Percentiles rank a stretch among this genome's conserved stretches.
Evolutionary conservation across 257 asterid genomes (phyloP).

Genomic region (Thymus mandschuricus): DNA sequence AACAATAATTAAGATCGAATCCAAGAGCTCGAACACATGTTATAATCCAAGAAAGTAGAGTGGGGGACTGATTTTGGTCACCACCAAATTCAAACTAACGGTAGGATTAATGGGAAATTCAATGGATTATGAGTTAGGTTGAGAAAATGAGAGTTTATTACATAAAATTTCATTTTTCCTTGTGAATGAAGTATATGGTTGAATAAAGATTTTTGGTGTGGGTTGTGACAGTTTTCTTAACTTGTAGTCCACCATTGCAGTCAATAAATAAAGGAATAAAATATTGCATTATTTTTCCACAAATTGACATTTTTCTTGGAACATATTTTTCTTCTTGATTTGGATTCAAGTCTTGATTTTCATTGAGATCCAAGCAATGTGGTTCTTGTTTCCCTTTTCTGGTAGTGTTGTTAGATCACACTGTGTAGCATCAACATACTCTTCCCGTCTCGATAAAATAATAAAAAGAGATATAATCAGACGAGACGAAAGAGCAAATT

Average conservation of each 20-base stretch:
- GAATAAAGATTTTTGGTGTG: slow-evolving; percentile 33
- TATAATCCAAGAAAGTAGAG: slow-evolving; percentile 20
- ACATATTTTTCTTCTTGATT: slow-evolving; percentile 17
- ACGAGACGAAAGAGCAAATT: no score
- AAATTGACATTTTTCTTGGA: slow-evolving; percentile 31
- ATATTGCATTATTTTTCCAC: slow-evolving; percentile 4
- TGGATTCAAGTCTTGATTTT: slow-evolving; percentile 40
- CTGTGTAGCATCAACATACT: not conserved
- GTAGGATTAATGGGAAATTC: slow-evolving; percentile 41
- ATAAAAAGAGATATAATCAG: no score
- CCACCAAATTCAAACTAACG: slow-evolving; percentile 44
- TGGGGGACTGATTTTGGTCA: slow-evolving; percentile 42
- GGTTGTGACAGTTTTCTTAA: slow-evolving; percentile 62
- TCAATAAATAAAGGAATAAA: slow-evolving; percentile 33
- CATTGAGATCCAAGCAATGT: slow-evolving; percentile 39
- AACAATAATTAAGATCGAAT: slow-evolving; percentile 31
- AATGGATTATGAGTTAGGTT: slow-evolving; percentile 46
- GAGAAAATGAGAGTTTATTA: slow-evolving; percentile 43
- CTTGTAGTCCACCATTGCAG: slow-evolving; percentile 60
- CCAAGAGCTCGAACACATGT: slow-evolving; percentile 22
- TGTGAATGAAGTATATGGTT: slow-evolving; percentile 48
- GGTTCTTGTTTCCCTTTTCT: slow-evolving; percentile 10
- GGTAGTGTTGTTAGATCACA: not conserved
- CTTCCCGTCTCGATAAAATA: no score
- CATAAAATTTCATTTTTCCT: slow-evolving; percentile 27